Conservation (phyloP, 2,329 filamentous ascomycete genomes). For the Elsinoe australis region DNA sequence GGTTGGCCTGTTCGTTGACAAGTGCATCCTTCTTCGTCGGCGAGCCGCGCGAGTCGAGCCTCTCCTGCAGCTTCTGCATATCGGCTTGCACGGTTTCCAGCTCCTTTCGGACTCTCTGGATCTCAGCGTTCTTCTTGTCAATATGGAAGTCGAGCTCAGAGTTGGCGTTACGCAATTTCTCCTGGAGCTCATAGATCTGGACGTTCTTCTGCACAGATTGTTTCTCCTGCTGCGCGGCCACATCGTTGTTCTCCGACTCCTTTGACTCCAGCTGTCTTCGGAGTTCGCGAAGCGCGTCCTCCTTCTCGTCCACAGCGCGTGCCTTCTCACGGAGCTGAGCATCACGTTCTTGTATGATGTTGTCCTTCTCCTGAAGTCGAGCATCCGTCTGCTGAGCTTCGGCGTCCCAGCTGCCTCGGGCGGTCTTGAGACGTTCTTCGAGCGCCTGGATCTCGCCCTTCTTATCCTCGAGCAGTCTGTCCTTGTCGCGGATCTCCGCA, state of each 20-base stretch:
- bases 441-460: slow-evolving; percentile 32
- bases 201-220: slow-evolving; percentile 44
- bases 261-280: slow-evolving; percentile 27
- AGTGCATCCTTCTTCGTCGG: slow-evolving; percentile 33
- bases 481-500: slow-evolving; percentile 56
- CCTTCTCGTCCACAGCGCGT: slow-evolving; percentile 61
- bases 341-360: slow-evolving; percentile 62
- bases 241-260: slow-evolving; percentile 26
- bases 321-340: slow-evolving; percentile 69
- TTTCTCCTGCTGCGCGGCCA: slow-evolving; percentile 42
- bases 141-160: slow-evolving; percentile 36
- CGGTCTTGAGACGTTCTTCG: slow-evolving; percentile 32
- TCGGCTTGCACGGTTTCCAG: slow-evolving; percentile 30
- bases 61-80: slow-evolving; percentile 28
- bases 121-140: slow-evolving; percentile 33
- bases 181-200: slow-evolving; percentile 42
- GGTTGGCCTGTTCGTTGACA: slow-evolving; percentile 31
- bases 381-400: slow-evolving; percentile 33
- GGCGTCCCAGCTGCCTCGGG: slow-evolving; percentile 34
- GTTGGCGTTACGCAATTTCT: slow-evolving; percentile 40
- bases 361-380: slow-evolving; percentile 32
- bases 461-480: slow-evolving; percentile 32
- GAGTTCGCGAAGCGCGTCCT: slow-evolving; percentile 56
- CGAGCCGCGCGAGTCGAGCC: slow-evolving; percentile 30
- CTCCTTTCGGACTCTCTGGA: slow-evolving; percentile 34